Base-by-base conservation (phyloP, 2,329 filamentous ascomycete genomes). In the Dothistroma septosporum region DNA sequence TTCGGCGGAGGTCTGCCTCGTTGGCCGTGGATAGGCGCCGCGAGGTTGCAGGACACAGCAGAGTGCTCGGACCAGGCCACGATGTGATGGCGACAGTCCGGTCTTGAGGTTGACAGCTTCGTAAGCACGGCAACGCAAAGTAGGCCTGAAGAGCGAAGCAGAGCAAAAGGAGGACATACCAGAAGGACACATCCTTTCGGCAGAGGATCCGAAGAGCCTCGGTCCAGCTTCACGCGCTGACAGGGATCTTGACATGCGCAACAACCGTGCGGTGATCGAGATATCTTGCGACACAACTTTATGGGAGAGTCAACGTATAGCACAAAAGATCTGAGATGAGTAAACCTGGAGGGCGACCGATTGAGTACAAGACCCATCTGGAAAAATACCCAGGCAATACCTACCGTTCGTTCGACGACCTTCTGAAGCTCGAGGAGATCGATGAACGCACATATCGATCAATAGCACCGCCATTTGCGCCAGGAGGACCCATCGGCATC, bases 341-440 rank as follows among this genome's bases (percentile, higher is more conserved):
- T 28, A 60, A 58, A 53, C 60, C 60, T 1, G 64, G 64, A 22
- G 62, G 62, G 7, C 60, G 58, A 6, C 62, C 64, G 14, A 62
- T 50, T 21, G 56, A 60, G 31, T 32, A 22, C 7, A 53, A 49
- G 24, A 53, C 55, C 10, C 28, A 53, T 19, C 60, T 66, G 8
- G 58, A 59, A 35, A 49, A 52, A 19, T 61, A 64, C 48, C 53
- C 61, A 16, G 73, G 73, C 50, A 74, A 74, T 54, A 63, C 52
- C 24, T 73, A 74, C 32, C 69, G 75, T 2, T 72, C 76, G 1
- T 78, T 79, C 59, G 70, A 72, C 35, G 75, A 78, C 44, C 68
- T 79, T 31, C 74, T 79, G 57, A 67, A 72, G 47, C 69, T 79
- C 1, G 75, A 78, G 58, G 75, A 69, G 59, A 75, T 78, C 58